Conservation (phyloP, 2,329 filamentous ascomycete species). For the Lecanosticta acicola region DNA sequence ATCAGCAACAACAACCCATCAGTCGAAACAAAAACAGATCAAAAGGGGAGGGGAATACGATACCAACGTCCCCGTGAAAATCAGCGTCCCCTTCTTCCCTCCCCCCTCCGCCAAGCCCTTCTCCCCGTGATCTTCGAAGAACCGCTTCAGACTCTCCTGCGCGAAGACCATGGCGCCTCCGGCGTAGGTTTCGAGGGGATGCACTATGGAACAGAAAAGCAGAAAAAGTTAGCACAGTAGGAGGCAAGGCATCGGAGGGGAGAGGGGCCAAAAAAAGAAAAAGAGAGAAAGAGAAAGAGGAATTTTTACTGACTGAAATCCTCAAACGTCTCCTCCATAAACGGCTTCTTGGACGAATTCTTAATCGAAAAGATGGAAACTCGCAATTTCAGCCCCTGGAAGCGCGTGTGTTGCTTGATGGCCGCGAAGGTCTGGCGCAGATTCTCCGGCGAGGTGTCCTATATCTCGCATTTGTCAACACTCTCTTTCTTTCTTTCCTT, state of each 20-base stretch:
- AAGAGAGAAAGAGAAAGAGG: too few relatives aligned
- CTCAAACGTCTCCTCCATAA: slow-evolving; percentile 51
- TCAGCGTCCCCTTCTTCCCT: slow-evolving; percentile 52
- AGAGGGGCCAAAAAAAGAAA: too few relatives aligned
- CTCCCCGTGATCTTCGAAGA: slow-evolving; percentile 48
- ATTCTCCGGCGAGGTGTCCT: slow-evolving; percentile 44
- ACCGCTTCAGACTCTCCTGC: slow-evolving; percentile 48
- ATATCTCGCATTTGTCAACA: too few relatives aligned
- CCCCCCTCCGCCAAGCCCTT: slow-evolving; percentile 43
- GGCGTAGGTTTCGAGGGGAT: slow-evolving; percentile 48
- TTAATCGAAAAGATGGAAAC: slow-evolving; percentile 53
- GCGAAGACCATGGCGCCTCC: slow-evolving; percentile 53
- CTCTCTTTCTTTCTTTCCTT: too few relatives aligned
- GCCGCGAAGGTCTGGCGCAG: slow-evolving; percentile 46
- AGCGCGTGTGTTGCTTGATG: slow-evolving; percentile 46
- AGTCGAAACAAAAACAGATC: neutral
- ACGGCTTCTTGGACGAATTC: slow-evolving; percentile 50
- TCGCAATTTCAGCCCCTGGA: slow-evolving; percentile 47
- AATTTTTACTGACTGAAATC: too few relatives aligned
- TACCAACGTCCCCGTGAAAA: slow-evolving; percentile 50
- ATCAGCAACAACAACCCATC: neutral
- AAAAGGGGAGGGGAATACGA: neutral
- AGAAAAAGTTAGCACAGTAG: too few relatives aligned
- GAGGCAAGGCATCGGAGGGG: too few relatives aligned
- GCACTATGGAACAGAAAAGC: slow-evolving; percentile 7